phyloP scores from a whole-genome alignment of 345 rosid species.

The Populus ilicifolia region DNA sequence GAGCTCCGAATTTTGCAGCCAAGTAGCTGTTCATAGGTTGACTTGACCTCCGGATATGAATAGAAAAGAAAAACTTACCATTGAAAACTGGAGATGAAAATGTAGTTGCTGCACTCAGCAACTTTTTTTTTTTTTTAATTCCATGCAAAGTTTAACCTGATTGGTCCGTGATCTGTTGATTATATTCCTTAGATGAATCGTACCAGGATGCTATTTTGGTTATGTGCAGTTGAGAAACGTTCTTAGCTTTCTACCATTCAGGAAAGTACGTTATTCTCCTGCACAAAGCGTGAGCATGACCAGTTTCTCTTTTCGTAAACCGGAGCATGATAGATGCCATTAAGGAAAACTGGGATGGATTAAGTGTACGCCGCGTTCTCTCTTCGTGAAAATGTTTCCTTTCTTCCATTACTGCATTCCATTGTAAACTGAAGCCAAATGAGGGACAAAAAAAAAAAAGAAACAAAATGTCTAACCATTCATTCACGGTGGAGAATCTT shows the following conservation, averaged over 20 bases:
- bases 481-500: no score
- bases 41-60: background rate
- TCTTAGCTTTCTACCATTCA: background rate
- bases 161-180: background rate
- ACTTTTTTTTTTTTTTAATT: background rate
- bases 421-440: background rate
- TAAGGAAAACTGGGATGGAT: background rate
- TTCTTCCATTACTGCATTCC: background rate
- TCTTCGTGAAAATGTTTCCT: background rate
- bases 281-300: background rate
- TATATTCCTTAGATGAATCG: background rate
- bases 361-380: background rate
- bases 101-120: background rate
- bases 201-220: background rate
- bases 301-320: background rate
- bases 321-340: background rate
- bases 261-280: background rate
- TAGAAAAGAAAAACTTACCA: background rate
- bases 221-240: background rate
- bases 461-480: no score
- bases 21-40: background rate
- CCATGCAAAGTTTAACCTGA: background rate
- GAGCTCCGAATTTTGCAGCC: background rate
- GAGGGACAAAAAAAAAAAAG: no score
- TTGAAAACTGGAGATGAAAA: background rate